Conservation (phyloP, 257 asterid genomes). For the Avicennia marina region DNA sequence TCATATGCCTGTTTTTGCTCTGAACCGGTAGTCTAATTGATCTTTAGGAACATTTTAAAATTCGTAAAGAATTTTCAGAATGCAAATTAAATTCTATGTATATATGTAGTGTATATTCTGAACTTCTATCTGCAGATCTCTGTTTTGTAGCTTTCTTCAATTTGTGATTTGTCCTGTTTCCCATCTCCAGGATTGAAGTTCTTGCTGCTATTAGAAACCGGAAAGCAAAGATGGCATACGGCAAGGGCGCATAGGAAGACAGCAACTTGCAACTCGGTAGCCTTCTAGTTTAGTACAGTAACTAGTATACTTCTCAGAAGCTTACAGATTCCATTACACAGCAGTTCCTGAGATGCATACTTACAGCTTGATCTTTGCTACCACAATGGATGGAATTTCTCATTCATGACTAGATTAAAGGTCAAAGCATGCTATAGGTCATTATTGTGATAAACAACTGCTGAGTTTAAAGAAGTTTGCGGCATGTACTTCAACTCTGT, state of each 20-base stretch:
- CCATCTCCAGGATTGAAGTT: constrained; percentile 30
- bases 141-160: constrained; percentile 1
- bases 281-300: not conserved
- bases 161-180: not conserved
- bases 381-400: not conserved
- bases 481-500: not conserved
- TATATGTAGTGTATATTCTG: too few species aligned
- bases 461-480: not conserved
- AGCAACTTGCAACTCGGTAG: not conserved
- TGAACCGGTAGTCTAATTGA: not conserved
- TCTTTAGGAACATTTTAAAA: not conserved
- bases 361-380: not conserved
- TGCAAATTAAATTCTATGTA: not conserved
- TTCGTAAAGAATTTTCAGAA: not conserved
- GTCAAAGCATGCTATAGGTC: constrained; percentile 11
- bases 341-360: constrained; percentile 14
- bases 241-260: not conserved
- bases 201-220: not conserved
- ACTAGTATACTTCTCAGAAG: constrained; percentile 5
- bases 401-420: not conserved
- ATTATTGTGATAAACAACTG: not conserved
- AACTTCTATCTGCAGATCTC: not conserved
- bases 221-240: not conserved
- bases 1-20: not conserved
- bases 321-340: not conserved